Evolutionary conservation across 2,329 filamentous ascomycete genomes (phyloP), one percentile per base, ranked within the genome.

Genomic region (Colletotrichum neosansevieriae): DNA sequence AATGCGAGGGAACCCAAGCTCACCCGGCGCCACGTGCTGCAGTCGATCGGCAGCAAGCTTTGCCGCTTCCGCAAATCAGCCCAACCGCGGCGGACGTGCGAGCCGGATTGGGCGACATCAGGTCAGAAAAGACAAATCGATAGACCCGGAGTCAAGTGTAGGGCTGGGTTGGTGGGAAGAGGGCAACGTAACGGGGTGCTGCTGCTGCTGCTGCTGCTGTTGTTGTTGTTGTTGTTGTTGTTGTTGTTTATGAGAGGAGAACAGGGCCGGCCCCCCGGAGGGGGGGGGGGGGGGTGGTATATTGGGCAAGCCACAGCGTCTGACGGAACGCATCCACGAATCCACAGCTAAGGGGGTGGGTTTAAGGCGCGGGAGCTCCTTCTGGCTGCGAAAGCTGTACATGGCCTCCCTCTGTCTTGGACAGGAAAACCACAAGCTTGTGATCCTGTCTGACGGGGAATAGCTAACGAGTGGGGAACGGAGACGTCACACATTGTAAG

Each of bases 401-500:
- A 65, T 50, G 34, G 54, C 54, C 9, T 47, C 17, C 42, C 24
- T 29, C 29, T 24, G 24, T 29, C 29, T 9, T 29, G 6, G 17
- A 56, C 21, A 32, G 47, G 6, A 51, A 64, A 19, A 29, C 34
- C 49, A 50, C 47, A 60, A 56, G 61, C 61, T 32, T 38, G 42
- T 54, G 34, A 60, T 60, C 66, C 54, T 66, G 29, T 59, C 66
- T 60, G 42, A 66, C 61, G 45, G 17, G 51, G 54, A 38, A 58
- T 10, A 34, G 47, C 54, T 36, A 53, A 34, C 58, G 58, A 21
- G 59, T 51, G 51, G 51, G 44, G 44, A 49, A 42, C 32, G 32
- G 36, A 24, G 47, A 42, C 44, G 59, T 42, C 38, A 34, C 61
- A 59, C 40, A 34, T 12, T 49, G 65, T 68, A 58, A 59, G 61